Conservation (phyloP, 176 grass and related monocot genomes). For the Raddia distichophylla region DNA sequence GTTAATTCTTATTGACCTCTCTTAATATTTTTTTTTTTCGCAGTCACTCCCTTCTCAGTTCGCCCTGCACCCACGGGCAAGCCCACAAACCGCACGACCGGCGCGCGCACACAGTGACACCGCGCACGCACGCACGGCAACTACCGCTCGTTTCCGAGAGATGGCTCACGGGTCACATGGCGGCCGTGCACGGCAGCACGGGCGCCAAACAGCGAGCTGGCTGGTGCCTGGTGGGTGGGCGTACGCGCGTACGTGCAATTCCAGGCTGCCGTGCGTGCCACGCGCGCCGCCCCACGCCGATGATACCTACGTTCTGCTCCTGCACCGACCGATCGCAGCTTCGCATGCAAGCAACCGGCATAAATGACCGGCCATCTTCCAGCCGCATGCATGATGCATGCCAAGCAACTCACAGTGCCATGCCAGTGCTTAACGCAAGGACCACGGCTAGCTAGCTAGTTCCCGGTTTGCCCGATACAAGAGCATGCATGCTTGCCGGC, state of each 20-base stretch:
- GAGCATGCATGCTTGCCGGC: too few relatives aligned
- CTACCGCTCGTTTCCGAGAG: not conserved
- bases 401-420: not conserved
- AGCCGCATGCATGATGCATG: not conserved
- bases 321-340: too few relatives aligned
- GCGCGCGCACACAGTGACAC: not conserved
- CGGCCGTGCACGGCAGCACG: not conserved
- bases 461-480: not conserved
- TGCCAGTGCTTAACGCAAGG: not conserved
- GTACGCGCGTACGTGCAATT: not conserved
- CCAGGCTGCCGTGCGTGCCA: too few relatives aligned
- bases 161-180: not conserved
- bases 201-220: not conserved
- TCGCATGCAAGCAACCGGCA: not conserved
- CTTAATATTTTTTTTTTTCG: too few relatives aligned
- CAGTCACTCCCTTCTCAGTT: too few relatives aligned
- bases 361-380: not conserved
- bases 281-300: not conserved
- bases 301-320: too few relatives aligned
- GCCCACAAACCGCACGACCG: too few relatives aligned
- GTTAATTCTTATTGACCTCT: too few relatives aligned
- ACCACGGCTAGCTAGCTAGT: not conserved
- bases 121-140: not conserved
- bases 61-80: too few relatives aligned
- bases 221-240: not conserved